Base-by-base conservation (phyloP, 176 grass and related monocot species). In the Thalia dealbata region DNA sequence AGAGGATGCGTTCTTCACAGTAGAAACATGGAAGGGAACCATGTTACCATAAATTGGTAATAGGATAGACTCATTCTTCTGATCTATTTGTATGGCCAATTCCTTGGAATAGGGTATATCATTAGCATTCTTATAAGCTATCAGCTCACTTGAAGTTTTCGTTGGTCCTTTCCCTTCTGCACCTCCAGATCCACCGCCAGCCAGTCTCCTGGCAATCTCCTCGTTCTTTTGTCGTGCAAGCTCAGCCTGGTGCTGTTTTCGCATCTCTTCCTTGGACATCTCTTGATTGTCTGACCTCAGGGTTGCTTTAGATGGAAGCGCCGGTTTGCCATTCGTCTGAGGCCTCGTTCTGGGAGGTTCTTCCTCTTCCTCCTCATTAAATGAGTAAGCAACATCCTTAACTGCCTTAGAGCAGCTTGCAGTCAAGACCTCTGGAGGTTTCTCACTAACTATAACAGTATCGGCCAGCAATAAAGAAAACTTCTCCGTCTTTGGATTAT, bases 11-110 rank as follows among this genome's bases (percentile, higher is more conserved):
- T 81, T 96, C 80, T 90, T 96, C 46, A 96, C 61, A 42, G 92
- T 96, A 69, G 89, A 92, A 78, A 96, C 82, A 80, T 96, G 92
- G 76, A 96, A 96, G 52, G 89, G 86, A 55, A 90, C 84, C 87
- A 87, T 90, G 73, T 75, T 87, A 32, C 89, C 92, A 84, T 86
- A 90, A 30, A 96, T 90, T 48, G 92, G 92, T 52, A 96, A 80
- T 18, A 96, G 86, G 29, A 96, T 62, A 78, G 87, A 84, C 67
- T 96, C 92, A n/a, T 92, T 90, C 79, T 90, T 92, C 68, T 85
- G 82, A 51, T 92, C 87, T 21, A 96, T 89, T 73, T 92, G 87
- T 82, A 96, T 96, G 35, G 81, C 81, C 73, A 92, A 72, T 66
- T 88, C 84, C 73, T 38, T 96, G 23, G 82, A 71, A 75, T 54